Conservation (phyloP, 495 filamentous ascomycete species). For the Astrothelium subdiscretum region DNA sequence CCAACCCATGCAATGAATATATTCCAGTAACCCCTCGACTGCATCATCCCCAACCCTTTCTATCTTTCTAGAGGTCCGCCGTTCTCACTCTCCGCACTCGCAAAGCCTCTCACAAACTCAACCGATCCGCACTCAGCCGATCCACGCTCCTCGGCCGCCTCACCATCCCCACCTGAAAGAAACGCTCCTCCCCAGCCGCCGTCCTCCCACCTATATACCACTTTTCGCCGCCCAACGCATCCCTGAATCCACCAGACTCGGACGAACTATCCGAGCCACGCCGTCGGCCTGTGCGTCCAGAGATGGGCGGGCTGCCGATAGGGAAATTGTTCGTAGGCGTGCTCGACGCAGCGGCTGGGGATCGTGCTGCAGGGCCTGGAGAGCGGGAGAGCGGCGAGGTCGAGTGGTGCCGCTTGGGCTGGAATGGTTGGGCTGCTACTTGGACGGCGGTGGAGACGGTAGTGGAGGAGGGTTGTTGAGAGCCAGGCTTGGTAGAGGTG, state of each 20-base stretch:
- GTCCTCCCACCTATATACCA: slow-evolving; percentile 87
- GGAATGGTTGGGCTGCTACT: slow-evolving; percentile 5
- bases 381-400: slow-evolving; percentile 25
- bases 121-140: slow-evolving; percentile 49
- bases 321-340: slow-evolving; percentile 12
- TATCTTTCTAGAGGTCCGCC: too few species aligned
- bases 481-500: slow-evolving; percentile 6
- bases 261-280: slow-evolving; percentile 70
- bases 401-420: slow-evolving; percentile 17
- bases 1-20: not conserved
- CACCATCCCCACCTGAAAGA: slow-evolving; percentile 62
- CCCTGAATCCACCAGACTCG: slow-evolving; percentile 55
- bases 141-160: slow-evolving; percentile 46
- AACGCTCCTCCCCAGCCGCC: slow-evolving; percentile 74
- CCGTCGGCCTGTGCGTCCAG: slow-evolving; percentile 37
- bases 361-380: slow-evolving; percentile 16
- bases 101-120: slow-evolving; percentile 41
- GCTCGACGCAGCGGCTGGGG: slow-evolving; percentile 13
- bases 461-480: slow-evolving; percentile 2
- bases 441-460: slow-evolving; percentile 12
- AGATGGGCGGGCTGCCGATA: slow-evolving; percentile 13
- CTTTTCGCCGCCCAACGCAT: slow-evolving; percentile 63
- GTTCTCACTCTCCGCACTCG: not conserved
- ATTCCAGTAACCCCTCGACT: not conserved
- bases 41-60: not conserved